Conservation (phyloP, 1,284 basidiomycete genomes). For the Moniliella sp. region DNA sequence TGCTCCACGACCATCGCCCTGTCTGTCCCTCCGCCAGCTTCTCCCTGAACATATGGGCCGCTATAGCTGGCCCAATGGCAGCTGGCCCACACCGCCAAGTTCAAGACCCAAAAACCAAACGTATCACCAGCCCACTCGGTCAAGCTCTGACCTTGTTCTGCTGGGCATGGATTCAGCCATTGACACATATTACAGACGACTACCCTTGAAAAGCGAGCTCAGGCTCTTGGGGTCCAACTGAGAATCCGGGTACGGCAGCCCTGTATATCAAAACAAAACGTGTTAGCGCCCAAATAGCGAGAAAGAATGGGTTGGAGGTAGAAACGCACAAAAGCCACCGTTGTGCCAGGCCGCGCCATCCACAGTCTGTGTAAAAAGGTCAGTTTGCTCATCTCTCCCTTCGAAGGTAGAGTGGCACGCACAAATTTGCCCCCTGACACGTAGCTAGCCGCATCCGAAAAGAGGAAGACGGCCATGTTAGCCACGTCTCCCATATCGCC, state of each 20-base stretch:
- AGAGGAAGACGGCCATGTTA: slow-evolving; percentile 61
- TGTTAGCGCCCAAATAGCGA: not conserved
- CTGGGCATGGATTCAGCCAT: too few relatives aligned
- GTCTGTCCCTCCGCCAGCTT: too few relatives aligned
- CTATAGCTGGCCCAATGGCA: too few relatives aligned
- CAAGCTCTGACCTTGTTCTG: too few relatives aligned
- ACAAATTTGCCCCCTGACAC: slow-evolving; percentile 44
- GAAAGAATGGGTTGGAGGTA: not conserved
- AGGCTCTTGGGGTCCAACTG: slow-evolving; percentile 12
- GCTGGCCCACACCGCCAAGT: too few relatives aligned
- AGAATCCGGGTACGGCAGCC: slow-evolving; percentile 25
- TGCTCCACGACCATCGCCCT: too few relatives aligned
- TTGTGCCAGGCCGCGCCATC: slow-evolving; percentile 8
- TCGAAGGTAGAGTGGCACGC: not conserved
- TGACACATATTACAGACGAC: too few relatives aligned
- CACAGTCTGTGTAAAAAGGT: slow-evolving; percentile 6
- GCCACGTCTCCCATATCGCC: slow-evolving; percentile 47
- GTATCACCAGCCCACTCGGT: too few relatives aligned
- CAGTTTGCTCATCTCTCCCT: slow-evolving; percentile 2
- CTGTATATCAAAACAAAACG: not conserved
- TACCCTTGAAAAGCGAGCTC: too few relatives aligned
- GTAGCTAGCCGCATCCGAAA: slow-evolving; percentile 63
- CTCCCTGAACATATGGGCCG: too few relatives aligned
- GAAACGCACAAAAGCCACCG: not conserved
- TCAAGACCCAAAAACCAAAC: too few relatives aligned